These are phyloP conservation scores for Pulveroboletus sp. DNA, from an alignment of 768 basidiomycete species.

Conservation along the genomic window DNA sequence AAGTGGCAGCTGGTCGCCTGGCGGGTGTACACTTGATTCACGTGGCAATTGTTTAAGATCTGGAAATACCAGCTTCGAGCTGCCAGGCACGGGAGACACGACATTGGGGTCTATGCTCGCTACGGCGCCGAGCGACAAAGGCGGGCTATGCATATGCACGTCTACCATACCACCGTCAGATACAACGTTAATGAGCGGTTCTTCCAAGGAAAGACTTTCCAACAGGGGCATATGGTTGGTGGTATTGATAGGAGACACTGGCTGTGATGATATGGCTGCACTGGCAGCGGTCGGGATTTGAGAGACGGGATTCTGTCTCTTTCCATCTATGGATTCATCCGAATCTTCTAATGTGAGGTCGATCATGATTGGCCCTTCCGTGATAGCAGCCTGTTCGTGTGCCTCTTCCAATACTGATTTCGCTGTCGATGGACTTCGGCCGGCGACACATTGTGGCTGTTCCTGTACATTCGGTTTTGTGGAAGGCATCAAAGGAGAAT, in stretches of 20 bases:
- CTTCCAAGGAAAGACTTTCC: slow-evolving; percentile 21
- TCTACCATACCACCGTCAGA: slow-evolving; percentile 11
- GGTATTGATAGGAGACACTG: slow-evolving; percentile 5
- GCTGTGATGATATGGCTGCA: slow-evolving; percentile 5
- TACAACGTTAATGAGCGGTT: slow-evolving; percentile 2
- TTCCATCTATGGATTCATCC: slow-evolving; percentile 17
- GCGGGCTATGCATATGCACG: slow-evolving; percentile 21
- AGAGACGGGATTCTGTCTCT: slow-evolving; percentile 7
- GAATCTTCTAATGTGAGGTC: slow-evolving; percentile 25
- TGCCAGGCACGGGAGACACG: slow-evolving; percentile 3
- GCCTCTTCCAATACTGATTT: slow-evolving; percentile 1
- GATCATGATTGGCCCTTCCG: slow-evolving; percentile 21
- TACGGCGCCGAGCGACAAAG: slow-evolving; percentile 4
- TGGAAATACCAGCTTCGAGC: not conserved
- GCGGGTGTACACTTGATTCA: slow-evolving; percentile 8
- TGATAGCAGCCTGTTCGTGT: not conserved
- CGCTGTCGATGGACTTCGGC: not conserved
- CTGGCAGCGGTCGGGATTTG: slow-evolving; percentile 3
- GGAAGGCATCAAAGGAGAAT: not conserved
- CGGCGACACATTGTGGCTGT: not conserved
- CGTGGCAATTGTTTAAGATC: slow-evolving; percentile 7
- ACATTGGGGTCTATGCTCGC: slow-evolving; percentile 10
- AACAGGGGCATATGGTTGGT: slow-evolving; percentile 18
- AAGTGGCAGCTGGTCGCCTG: slow-evolving; percentile 34
- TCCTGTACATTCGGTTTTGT: not conserved